Evolutionary conservation across 2,329 filamentous ascomycete genomes (phyloP).

Genomic region (Venturia oleaginea): DNA sequence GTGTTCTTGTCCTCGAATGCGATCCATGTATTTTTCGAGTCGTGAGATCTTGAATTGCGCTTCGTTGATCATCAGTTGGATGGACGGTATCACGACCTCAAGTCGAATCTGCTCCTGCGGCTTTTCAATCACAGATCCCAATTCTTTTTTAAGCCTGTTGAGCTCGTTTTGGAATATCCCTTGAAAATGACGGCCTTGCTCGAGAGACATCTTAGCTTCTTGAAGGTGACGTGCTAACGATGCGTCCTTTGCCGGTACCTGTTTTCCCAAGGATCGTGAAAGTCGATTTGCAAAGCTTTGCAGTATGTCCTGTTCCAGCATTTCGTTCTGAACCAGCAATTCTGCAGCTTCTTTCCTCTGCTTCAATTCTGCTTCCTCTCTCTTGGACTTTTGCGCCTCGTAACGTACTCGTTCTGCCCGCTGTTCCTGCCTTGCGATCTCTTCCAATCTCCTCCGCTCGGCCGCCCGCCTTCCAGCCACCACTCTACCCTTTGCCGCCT

Average conservation of each 20-base stretch:
- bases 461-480: slow-evolving; percentile 17
- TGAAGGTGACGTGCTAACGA: background rate
- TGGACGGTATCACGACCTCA: background rate
- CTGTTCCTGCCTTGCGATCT: background rate
- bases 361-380: background rate
- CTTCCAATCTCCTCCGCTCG: slow-evolving; percentile 9
- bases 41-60: background rate
- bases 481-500: slow-evolving; percentile 28
- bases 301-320: background rate
- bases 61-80: background rate
- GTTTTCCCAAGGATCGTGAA: background rate
- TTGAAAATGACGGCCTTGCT: background rate
- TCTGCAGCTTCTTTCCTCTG: background rate
- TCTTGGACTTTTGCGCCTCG: background rate
- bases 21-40: background rate
- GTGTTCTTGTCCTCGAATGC: background rate
- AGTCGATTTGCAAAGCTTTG: background rate
- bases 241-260: background rate
- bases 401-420: background rate
- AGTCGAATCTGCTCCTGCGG: background rate
- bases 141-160: background rate
- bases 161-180: background rate
- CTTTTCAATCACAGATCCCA: background rate
- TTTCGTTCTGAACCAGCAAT: background rate
- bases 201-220: background rate